phyloP scores from a whole-genome alignment of 805 yeast species.

The Candida maris region DNA sequence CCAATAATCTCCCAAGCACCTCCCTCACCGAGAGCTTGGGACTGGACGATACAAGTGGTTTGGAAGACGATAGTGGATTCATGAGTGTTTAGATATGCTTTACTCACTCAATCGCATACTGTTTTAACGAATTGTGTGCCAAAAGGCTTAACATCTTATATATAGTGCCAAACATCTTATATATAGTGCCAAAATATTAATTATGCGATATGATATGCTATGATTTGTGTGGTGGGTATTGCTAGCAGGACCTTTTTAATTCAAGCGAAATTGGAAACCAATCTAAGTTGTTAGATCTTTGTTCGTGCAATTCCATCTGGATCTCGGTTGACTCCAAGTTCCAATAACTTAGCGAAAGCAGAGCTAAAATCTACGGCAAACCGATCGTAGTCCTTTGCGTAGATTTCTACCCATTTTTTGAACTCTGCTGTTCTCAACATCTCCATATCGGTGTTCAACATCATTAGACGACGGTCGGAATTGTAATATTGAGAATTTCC shows the following conservation, averaged over 20 bases:
- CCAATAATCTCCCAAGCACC: slow-evolving; percentile 56
- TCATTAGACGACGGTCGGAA: slow-evolving; percentile 53
- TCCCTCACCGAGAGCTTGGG: slow-evolving; percentile 41
- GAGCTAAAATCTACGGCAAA: slow-evolving; percentile 63
- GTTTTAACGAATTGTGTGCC: no score
- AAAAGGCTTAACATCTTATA: no score
- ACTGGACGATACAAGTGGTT: slow-evolving; percentile 47
- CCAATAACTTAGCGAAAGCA: slow-evolving; percentile 64
- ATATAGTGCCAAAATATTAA: no score
- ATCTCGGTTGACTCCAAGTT: slow-evolving; percentile 38
- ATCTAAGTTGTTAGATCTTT: slow-evolving; percentile 21
- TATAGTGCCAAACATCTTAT: no score
- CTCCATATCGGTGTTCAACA: slow-evolving; percentile 81
- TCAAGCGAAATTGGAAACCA: no score
- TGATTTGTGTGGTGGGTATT: no score
- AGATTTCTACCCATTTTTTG: slow-evolving; percentile 56
- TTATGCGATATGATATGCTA: no score
- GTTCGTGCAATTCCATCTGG: slow-evolving; percentile 30
- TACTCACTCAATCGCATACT: no score
- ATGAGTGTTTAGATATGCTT: slow-evolving; percentile 25
- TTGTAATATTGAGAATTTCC: slow-evolving; percentile 39
- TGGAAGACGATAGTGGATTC: slow-evolving; percentile 43
- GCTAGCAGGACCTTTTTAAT: not conserved
- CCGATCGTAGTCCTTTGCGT: slow-evolving; percentile 59
- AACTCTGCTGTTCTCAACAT: slow-evolving; percentile 55